phyloP scores from a whole-genome alignment of 345 rosid species.

The Camelina laxa region DNA sequence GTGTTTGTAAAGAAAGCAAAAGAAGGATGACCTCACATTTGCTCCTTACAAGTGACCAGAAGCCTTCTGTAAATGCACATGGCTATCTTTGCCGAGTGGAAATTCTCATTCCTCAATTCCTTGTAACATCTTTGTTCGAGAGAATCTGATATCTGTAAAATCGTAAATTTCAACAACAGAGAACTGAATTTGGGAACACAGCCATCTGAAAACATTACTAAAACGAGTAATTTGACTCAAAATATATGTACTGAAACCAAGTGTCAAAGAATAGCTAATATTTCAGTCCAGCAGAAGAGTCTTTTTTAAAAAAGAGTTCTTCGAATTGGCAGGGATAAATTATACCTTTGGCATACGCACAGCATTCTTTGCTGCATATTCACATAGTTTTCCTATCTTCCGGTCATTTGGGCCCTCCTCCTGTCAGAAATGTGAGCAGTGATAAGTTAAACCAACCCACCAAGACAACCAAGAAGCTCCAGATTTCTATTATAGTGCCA shows the following conservation, averaged over 20 bases:
- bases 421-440: constrained; percentile 50
- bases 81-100: constrained; percentile 74
- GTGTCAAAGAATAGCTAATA: neutral
- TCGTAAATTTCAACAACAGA: constrained; percentile 36
- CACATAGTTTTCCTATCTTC: constrained; percentile 90
- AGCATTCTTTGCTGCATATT: constrained; percentile 90
- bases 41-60: constrained; percentile 84
- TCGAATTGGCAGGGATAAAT: constrained; percentile 26
- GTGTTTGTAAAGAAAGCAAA: constrained; percentile 31
- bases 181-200: constrained; percentile 9
- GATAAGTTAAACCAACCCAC: neutral
- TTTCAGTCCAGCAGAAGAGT: neutral
- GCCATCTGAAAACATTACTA: neutral
- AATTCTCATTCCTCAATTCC: constrained; percentile 91
- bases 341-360: constrained; percentile 93
- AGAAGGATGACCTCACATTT: constrained; percentile 75
- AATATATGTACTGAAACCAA: constrained; percentile 6
- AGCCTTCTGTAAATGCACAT: constrained; percentile 88
- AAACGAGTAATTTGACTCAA: constrained; percentile 11
- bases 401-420: constrained; percentile 92
- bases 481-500: neutral
- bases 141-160: constrained; percentile 73
- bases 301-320: neutral
- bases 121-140: constrained; percentile 99
- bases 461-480: constrained; percentile 19